A percentile compares a stretch with the other conserved stretches of the same genome.
phyloP scores from a whole-genome alignment of 805 yeast genomes.

The Zygosaccharomyces bailii region DNA sequence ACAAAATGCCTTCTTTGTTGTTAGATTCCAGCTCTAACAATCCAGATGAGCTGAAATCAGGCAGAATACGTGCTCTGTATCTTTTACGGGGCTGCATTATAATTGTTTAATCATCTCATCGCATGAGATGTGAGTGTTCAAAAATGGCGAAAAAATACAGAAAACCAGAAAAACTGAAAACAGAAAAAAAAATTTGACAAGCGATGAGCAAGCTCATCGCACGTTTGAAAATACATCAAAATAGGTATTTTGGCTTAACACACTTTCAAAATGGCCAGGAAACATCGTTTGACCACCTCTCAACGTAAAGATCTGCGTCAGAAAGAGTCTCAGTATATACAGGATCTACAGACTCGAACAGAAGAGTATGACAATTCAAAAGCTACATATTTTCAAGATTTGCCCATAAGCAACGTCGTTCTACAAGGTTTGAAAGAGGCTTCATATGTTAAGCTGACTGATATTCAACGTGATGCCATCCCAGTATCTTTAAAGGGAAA shows the following conservation, averaged over 20 bases:
- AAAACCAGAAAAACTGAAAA: neutral
- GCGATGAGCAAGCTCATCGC: constrained; percentile 8
- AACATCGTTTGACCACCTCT: constrained; percentile 31
- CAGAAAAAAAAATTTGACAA: constrained; percentile 4
- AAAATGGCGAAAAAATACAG: neutral
- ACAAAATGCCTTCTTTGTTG: constrained; percentile 35
- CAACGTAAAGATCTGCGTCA: constrained; percentile 40
- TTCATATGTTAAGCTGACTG: constrained; percentile 78
- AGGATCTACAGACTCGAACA: constrained; percentile 47
- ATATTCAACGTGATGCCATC: constrained; percentile 77
- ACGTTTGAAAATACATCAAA: neutral
- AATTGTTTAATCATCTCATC: neutral
- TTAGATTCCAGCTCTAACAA: constrained; percentile 41
- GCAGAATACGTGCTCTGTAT: constrained; percentile 13
- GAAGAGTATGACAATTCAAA: constrained; percentile 48
- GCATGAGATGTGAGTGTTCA: too few relatives aligned
- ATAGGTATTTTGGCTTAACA: neutral
- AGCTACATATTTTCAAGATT: constrained; percentile 59
- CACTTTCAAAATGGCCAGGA: constrained; percentile 37
- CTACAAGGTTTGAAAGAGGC: constrained; percentile 70
- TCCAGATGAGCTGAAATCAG: constrained; percentile 42
- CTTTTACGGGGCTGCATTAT: neutral
- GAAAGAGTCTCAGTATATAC: constrained; percentile 37
- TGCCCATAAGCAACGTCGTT: constrained; percentile 70
- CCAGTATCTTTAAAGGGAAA: constrained; percentile 71